These are phyloP conservation scores for Endogone sp. DNA, from an alignment of 192 early-diverging fungal species.

Conservation along the genomic window DNA sequence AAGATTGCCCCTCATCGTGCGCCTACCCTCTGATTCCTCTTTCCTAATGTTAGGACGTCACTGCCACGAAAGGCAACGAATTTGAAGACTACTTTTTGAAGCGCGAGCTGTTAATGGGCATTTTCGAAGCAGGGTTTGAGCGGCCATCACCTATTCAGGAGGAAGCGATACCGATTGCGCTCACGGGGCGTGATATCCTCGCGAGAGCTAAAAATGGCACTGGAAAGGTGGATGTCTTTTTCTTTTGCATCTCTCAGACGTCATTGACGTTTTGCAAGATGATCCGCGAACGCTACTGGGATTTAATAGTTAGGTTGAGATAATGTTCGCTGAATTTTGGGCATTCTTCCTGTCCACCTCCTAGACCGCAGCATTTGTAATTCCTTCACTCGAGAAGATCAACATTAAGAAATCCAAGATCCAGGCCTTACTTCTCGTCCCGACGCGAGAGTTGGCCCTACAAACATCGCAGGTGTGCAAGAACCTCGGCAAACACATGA, in stretches of 20 bases:
- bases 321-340: too few species aligned
- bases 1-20: background rate
- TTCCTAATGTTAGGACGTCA: conserved; percentile 86
- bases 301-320: too few species aligned
- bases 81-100: conserved; percentile 99
- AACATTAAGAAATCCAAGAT: conserved; percentile 81
- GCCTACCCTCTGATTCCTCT: background rate
- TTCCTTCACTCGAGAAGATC: conserved; percentile 93
- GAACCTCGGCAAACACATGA: conserved; percentile 94
- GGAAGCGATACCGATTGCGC: conserved; percentile 96
- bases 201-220: conserved; percentile 96
- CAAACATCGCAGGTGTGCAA: conserved; percentile 99
- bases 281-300: too few species aligned
- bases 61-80: conserved; percentile 97
- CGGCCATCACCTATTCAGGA: conserved; percentile 98
- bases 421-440: conserved; percentile 92
- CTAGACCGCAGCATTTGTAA: conserved; percentile 91
- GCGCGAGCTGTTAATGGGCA: conserved; percentile 96
- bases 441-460: conserved; percentile 95
- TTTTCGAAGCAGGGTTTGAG: conserved; percentile 99
- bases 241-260: background rate
- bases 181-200: conserved; percentile 93
- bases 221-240: conserved; percentile 50
- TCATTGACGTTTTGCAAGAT: too few species aligned
- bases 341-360: background rate